Evolutionary conservation across 768 basidiomycete genomes (phyloP).

Genomic region (Butyriboletus loyo): DNA sequence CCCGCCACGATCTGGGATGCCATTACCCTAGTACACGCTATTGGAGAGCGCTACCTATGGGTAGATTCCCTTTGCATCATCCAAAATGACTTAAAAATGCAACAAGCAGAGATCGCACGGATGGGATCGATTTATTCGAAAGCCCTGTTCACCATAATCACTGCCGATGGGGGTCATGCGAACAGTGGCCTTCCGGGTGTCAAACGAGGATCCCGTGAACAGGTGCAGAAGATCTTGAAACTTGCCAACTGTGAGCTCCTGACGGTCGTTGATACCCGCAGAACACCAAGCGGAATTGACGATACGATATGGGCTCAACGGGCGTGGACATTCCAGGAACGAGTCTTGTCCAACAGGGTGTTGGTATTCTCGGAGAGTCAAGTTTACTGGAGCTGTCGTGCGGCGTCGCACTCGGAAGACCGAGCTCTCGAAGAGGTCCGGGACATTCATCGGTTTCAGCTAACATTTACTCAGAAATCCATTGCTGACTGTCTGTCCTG

Average conservation of each 20-base stretch:
- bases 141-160: slow-evolving; percentile 18
- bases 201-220: neutral
- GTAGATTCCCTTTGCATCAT: slow-evolving; percentile 23
- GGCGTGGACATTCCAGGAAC: slow-evolving; percentile 21
- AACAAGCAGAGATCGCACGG: slow-evolving; percentile 12
- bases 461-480: neutral
- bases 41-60: slow-evolving; percentile 26
- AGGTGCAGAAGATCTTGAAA: slow-evolving; percentile 7
- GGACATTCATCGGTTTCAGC: neutral
- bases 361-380: slow-evolving; percentile 18
- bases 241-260: neutral
- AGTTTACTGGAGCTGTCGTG: slow-evolving; percentile 15
- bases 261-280: slow-evolving; percentile 2
- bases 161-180: slow-evolving; percentile 8
- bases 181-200: slow-evolving; percentile 13
- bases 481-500: neutral
- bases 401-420: slow-evolving; percentile 7
- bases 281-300: neutral
- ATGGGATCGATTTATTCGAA: slow-evolving; percentile 20
- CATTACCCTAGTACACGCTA: slow-evolving; percentile 12
- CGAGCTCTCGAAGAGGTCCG: slow-evolving; percentile 4
- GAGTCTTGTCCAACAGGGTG: slow-evolving; percentile 10
- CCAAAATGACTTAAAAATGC: slow-evolving; percentile 15
- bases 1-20: slow-evolving; percentile 24
- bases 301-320: slow-evolving; percentile 8